A percentile compares a stretch with the other conserved stretches of the same genome.
Conservation (phyloP, 345 rosid genomes). For the Moringa oleifera region DNA sequence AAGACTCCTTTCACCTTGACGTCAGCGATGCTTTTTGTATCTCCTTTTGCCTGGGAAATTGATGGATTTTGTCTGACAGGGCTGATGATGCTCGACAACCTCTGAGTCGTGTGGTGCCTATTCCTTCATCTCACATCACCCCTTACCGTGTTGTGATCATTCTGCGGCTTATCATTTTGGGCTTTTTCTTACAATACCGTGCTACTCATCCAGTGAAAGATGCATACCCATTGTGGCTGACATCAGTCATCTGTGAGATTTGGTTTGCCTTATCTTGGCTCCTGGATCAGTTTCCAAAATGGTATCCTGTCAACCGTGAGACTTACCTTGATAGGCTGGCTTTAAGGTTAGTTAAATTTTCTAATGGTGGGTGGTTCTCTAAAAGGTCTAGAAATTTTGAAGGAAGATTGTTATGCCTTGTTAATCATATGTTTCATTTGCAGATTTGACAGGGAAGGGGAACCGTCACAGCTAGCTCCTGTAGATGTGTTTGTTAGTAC, state of each 20-base stretch:
- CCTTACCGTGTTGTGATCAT: slow-evolving; percentile 85
- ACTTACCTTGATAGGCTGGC: slow-evolving; percentile 93
- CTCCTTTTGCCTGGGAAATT: slow-evolving; percentile 4
- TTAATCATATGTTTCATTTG: slow-evolving; percentile 14
- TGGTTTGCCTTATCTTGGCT: slow-evolving; percentile 99
- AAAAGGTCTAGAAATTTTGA: neutral
- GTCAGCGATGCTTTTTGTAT: slow-evolving; percentile 1
- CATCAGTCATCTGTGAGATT: slow-evolving; percentile 96
- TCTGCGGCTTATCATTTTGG: slow-evolving; percentile 94
- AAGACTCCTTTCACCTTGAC: neutral
- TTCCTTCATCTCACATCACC: slow-evolving; percentile 73
- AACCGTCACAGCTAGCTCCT: slow-evolving; percentile 91
- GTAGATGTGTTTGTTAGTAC: slow-evolving; percentile 99
- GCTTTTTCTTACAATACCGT: slow-evolving; percentile 97
- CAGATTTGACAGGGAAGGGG: slow-evolving; percentile 97
- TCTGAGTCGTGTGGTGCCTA: slow-evolving; percentile 81
- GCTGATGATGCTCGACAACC: slow-evolving; percentile 95
- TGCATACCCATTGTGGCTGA: slow-evolving; percentile 93
- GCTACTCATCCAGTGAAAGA: slow-evolving; percentile 88
- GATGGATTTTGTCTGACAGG: slow-evolving; percentile 44
- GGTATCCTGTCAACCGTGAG: slow-evolving; percentile 97
- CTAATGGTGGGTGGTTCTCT: neutral
- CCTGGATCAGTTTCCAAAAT: slow-evolving; percentile 98
- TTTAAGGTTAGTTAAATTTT: slow-evolving; percentile 50
- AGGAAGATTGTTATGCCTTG: neutral